Base-by-base conservation (phyloP, 1,284 basidiomycete species). In the Phlebopus sp. region DNA sequence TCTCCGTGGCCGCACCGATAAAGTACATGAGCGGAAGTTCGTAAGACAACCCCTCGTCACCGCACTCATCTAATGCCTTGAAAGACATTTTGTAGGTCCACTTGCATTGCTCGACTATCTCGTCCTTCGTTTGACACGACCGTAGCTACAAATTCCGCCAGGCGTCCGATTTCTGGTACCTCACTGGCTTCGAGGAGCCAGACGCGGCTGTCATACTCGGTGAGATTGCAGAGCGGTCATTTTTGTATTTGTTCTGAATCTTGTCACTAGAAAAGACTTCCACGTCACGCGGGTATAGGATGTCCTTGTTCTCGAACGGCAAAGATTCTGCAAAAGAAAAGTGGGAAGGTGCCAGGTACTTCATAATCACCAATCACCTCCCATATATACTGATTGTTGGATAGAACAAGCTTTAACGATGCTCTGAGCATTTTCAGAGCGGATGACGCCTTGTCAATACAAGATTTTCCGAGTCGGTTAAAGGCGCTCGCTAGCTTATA, bases 151-250 rank as follows among this genome's bases (percentile, higher is more conserved):
- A 94, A 66, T 98, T 92, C 64, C 82, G 96, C 32, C 96, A 97
- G 69, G 82, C 84, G 1, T 95, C 92, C 37, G 87, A 96, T 68
- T 93, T 96, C 65, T 91, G 85, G 86, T 97, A 97, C 64, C 74
- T 97, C 10, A 95, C 95, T 0, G 96, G 97, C 5, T 97, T 97
- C 61, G 84, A 94, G 52, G 96, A 98, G 66, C 91, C 94, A 0
- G 89, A 97, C 52, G 82, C 94, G 11, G 93, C 91, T 0, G 73
- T 97, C 21, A 76, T 98, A 29, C 72, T 97, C 32, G 84, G 91
- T 89, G 54, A 46, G 77, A 62, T 13, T 13, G 40, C 37, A 13
- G 13, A 8, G 42, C 15, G 31, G 19, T 37, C 14, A 38, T 53
- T 17, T 7, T 39, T 4, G 25, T 11, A 23, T 37, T 35, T 19